Base-by-base conservation (phyloP, 805 yeast species). In the Pichia phayaonensis region DNA sequence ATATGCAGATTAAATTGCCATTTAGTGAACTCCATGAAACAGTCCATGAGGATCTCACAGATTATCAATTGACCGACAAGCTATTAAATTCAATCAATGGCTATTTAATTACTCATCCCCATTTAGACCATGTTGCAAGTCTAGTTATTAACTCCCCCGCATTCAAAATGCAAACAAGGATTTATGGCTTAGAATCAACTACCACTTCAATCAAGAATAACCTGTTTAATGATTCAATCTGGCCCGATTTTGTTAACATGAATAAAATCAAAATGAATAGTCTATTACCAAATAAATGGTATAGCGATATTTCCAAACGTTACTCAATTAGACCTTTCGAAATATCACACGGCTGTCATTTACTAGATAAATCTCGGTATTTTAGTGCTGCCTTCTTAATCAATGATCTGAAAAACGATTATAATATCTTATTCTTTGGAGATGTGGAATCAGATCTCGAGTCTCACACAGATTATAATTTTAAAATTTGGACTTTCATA, bases 71-170 rank as follows among this genome's bases (percentile, higher is more conserved):
- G 15, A 24, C 54, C 12, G 40, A 47, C 40, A 41, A 31, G 4
- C 40, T 81, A 6, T 63, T 72, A 29, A 64, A 66, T 6, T 55
- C 64, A 8, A 61, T 82, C 2, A 61, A 67, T 8, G 69, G 69
- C 31, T 79, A 75, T 55, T 68, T 83, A 45, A 75, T 90, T 26
- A 79, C 96, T 0, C 97, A 90, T 65, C 79, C 92, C 0, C 97
- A 90, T 65, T 61, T 90, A 47, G 97, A 90, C 64, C 97, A 90
- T 63, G 72, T 88, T 15, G 62, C 76, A 11, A 86, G 84, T 0
- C 61, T 90, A 45, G 79, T 83, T 0, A 67, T 90, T 47, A 89
- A 89, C 61, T 79, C 90, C 3, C 87, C 96, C 0, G 72, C 75
- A 16, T 73, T 77, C 55, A 52, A 42, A 1, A 27, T 41, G 3